Base-by-base conservation (phyloP, 441 rosid genomes). In the Viola pubescens region DNA sequence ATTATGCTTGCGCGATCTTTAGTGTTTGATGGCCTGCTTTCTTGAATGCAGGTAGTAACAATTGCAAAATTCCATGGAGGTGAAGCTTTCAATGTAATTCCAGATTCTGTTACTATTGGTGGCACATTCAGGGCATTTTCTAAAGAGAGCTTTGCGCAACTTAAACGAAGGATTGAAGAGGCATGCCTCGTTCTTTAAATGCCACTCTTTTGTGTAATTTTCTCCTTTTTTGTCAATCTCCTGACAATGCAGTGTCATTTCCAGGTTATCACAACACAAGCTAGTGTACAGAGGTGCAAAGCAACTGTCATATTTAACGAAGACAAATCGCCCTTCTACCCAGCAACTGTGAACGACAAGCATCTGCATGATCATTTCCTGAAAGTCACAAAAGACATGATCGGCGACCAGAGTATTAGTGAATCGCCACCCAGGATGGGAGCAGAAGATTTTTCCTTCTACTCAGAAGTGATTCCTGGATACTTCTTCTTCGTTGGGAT, bases 391-490 rank as follows among this genome's bases (percentile, higher is more conserved):
- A 50, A 49, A 2, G 86, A 84, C 40, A 54, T 92, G 73, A 56
- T 89, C 4, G 95, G 94, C 52, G 70, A 70, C 3, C 58, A 52
- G 8, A 74, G 79, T 51, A 87, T 87, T 64, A 74, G 75, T 45
- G 75, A 80, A 59, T 87, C 84, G 10, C 87, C 81, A 9, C 89
- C 89, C 0, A 75, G 84, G 81, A 92, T 92, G 98, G 98, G 95
- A 9, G 94, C 98, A 0, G 98, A 92, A 73, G 98, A 92, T 71
- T 92, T 89, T 65, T 80, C 95, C 12, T 92, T 91, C 64, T 92
- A 85, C 77, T 63, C 95, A 1, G 75, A 85, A 65, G 70, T 73
- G 14, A 81, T 85, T 46, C 97, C 97, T 0, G 84, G 87, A 2
- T 86, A 94, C 4, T 89, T 92, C 73, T 92, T 75, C 71, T 85